These are phyloP conservation scores for Lycium barbarum DNA, from an alignment of 257 asterid genomes.

Conservation along the genomic window DNA sequence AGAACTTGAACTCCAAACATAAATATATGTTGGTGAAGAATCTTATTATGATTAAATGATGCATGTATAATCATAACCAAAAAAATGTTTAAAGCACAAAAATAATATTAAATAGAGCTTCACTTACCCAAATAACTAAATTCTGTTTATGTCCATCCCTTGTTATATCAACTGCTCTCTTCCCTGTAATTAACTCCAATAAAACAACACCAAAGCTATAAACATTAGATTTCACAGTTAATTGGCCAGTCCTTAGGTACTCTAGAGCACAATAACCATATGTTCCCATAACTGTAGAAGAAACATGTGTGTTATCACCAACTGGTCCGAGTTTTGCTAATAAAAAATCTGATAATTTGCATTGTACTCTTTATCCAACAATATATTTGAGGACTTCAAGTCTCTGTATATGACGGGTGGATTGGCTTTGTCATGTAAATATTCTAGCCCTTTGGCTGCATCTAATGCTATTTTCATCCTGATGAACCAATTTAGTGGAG, in stretches of 20 bases:
- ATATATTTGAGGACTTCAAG: slow-evolving; percentile 81
- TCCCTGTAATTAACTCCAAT: slow-evolving; percentile 76
- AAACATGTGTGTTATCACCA: slow-evolving; percentile 78
- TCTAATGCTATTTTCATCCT: slow-evolving; percentile 87
- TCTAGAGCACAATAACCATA: slow-evolving; percentile 94
- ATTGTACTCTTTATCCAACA: slow-evolving; percentile 66
- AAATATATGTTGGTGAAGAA: no score
- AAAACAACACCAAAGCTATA: slow-evolving; percentile 89
- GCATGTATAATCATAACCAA: no score
- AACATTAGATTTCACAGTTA: slow-evolving; percentile 75
- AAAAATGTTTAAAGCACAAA: no score
- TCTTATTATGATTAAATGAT: no score
- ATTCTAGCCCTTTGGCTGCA: slow-evolving; percentile 87
- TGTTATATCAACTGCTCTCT: slow-evolving; percentile 66
- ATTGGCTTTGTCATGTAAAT: slow-evolving; percentile 77
- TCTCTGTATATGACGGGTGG: slow-evolving; percentile 82
- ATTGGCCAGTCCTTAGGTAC: slow-evolving; percentile 80
- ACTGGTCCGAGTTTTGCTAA: slow-evolving; percentile 87
- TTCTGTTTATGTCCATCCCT: slow-evolving; percentile 52
- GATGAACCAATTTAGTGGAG: slow-evolving; percentile 67
- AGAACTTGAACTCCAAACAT: no score
- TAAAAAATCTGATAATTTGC: slow-evolving; percentile 88
- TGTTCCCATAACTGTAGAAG: slow-evolving; percentile 91
- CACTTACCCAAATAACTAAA: slow-evolving; percentile 73
- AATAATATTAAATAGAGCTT: no score